These are phyloP conservation scores for Ilyonectria sp. DNA, from an alignment of 2,329 filamentous ascomycete species.

Conservation along the genomic window DNA sequence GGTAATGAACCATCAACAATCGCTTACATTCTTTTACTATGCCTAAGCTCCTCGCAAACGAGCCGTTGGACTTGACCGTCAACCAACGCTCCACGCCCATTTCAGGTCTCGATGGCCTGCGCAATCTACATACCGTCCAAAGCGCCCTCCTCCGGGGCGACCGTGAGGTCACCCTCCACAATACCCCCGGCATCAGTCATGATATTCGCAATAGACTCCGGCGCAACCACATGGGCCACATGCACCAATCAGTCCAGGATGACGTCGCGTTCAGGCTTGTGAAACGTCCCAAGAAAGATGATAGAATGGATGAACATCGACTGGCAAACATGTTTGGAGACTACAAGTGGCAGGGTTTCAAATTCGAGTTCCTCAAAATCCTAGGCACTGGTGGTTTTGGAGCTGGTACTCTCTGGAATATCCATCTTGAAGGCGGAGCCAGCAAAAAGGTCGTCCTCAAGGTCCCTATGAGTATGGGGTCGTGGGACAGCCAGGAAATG, in stretches of 20 bases:
- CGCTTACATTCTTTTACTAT: conserved; percentile 28
- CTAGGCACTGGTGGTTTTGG: conserved; percentile 49
- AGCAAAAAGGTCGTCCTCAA: conserved; percentile 48
- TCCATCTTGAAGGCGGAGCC: conserved; percentile 40
- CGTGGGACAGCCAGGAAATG: conserved; percentile 34
- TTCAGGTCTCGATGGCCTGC: background rate
- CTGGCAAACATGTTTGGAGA: conserved; percentile 6
- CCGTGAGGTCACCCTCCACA: conserved; percentile 27
- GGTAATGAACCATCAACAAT: conserved; percentile 13
- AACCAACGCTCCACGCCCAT: background rate
- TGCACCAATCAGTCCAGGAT: background rate
- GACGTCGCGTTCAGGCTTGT: background rate
- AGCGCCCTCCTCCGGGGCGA: conserved; percentile 41
- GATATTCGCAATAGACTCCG: background rate
- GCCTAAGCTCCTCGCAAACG: background rate
- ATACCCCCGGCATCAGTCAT: background rate
- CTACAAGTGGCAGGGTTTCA: conserved; percentile 37
- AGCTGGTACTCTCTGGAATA: conserved; percentile 44
- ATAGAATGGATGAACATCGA: background rate
- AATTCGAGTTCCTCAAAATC: conserved; percentile 45
- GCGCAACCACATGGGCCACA: background rate
- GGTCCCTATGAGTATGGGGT: conserved; percentile 15
- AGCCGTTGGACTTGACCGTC: conserved; percentile 14
- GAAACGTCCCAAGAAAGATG: background rate
- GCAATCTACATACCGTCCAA: conserved; percentile 36